These are phyloP conservation scores for Paralagenidium karlingii DNA, from an alignment of 352 stramenopile species.

Conservation along the genomic window DNA sequence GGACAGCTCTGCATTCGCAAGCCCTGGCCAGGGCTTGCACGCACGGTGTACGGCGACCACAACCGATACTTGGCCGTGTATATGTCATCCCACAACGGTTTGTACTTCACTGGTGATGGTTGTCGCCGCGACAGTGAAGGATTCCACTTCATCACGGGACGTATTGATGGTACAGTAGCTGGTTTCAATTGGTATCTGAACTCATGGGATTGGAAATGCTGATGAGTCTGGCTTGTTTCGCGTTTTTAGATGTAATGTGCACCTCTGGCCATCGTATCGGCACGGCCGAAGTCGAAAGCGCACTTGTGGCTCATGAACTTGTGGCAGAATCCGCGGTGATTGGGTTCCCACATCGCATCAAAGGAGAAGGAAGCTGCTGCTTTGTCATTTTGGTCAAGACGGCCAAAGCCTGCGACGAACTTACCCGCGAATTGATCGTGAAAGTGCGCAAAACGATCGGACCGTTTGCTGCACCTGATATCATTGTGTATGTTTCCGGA, in stretches of 20 bases:
- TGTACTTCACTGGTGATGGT: slow-evolving; percentile 95
- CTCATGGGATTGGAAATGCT: no score
- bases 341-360: slow-evolving; percentile 93
- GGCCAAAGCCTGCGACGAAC: slow-evolving; percentile 35
- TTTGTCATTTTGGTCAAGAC: slow-evolving; percentile 90
- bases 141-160: slow-evolving; percentile 98
- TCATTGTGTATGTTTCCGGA: slow-evolving; percentile 85
- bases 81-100: slow-evolving; percentile 91
- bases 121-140: slow-evolving; percentile 86
- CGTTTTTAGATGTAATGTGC: slow-evolving; percentile 88
- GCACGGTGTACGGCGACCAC: slow-evolving; percentile 92
- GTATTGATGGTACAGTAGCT: slow-evolving; percentile 79
- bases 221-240: not conserved
- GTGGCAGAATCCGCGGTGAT: slow-evolving; percentile 94
- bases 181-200: not conserved
- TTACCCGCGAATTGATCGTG: slow-evolving; percentile 52
- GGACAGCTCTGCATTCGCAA: slow-evolving; percentile 93
- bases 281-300: slow-evolving; percentile 81
- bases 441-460: slow-evolving; percentile 89
- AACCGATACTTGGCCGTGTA: slow-evolving; percentile 94
- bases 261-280: slow-evolving; percentile 88
- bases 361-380: slow-evolving; percentile 94
- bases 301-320: slow-evolving; percentile 84
- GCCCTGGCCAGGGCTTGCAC: slow-evolving; percentile 93
- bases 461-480: slow-evolving; percentile 93